A percentile compares a stretch with the other conserved stretches of the same genome.
Conservation (phyloP, 805 yeast species). For the Ogataea salicorniae region DNA sequence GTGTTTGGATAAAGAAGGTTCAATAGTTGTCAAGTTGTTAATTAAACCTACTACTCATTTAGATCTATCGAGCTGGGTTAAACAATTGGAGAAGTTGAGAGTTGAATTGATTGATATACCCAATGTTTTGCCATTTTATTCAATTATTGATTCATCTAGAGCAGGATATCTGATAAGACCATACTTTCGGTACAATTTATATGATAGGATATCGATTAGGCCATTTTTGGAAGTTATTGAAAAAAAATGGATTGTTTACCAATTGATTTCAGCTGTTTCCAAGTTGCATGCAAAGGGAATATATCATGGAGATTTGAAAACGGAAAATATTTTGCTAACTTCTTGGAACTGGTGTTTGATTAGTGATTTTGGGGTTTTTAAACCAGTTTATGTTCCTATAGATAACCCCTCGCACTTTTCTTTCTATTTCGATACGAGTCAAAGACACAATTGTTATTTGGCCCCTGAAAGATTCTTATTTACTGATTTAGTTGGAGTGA, state of each 20-base stretch:
- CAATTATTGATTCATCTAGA: constrained; percentile 79
- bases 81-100: constrained; percentile 32
- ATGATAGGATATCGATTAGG: constrained; percentile 79
- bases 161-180: constrained; percentile 91
- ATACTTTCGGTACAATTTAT: constrained; percentile 69
- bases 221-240: constrained; percentile 83
- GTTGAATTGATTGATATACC: constrained; percentile 42
- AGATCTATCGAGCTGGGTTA: constrained; percentile 31
- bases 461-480: constrained; percentile 86
- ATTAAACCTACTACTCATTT: constrained; percentile 57
- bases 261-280: constrained; percentile 58
- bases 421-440: constrained; percentile 88
- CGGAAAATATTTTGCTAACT: constrained; percentile 83
- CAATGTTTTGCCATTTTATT: constrained; percentile 65
- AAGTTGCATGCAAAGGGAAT: constrained; percentile 59
- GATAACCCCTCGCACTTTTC: constrained; percentile 91
- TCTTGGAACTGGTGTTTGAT: constrained; percentile 85
- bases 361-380: constrained; percentile 78
- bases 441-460: constrained; percentile 78
- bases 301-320: constrained; percentile 86
- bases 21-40: constrained; percentile 72
- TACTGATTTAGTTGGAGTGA: constrained; percentile 25
- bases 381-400: constrained; percentile 83
- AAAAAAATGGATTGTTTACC: constrained; percentile 80
- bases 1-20: constrained; percentile 69